A percentile compares a stretch with the other conserved stretches of the same genome.
Conservation (phyloP, 495 filamentous ascomycete genomes). For the Talaromyces thailandensis region DNA sequence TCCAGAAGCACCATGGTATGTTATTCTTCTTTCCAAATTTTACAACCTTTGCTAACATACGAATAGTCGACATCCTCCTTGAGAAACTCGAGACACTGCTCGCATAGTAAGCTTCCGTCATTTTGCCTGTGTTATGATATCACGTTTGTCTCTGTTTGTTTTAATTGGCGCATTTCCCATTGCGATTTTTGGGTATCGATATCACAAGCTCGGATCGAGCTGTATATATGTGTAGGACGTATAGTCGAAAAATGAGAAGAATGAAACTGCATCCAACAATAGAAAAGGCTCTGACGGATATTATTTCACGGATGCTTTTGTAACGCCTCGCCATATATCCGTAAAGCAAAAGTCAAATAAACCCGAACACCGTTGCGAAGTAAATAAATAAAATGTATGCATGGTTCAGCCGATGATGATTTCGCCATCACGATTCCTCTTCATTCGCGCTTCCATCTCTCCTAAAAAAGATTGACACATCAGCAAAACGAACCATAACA, state of each 20-base stretch:
- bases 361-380: background rate
- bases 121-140: slow-evolving; percentile 1
- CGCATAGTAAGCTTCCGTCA: slow-evolving; percentile 33
- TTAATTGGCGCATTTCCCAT: background rate
- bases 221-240: slow-evolving; percentile 5
- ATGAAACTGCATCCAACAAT: background rate
- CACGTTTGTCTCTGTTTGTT: background rate
- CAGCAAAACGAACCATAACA: background rate
- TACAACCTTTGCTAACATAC: slow-evolving; percentile 17
- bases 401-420: background rate
- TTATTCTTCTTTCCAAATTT: slow-evolving; percentile 9
- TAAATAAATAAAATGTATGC: background rate
- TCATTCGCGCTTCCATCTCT: slow-evolving; percentile 44
- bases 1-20: slow-evolving; percentile 86
- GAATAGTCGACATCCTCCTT: slow-evolving; percentile 51
- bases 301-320: background rate
- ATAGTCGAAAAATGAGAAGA: background rate
- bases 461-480: slow-evolving; percentile 12
- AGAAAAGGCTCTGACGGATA: too few relatives aligned
- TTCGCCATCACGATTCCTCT: slow-evolving; percentile 23
- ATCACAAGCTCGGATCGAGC: background rate
- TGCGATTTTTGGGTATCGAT: background rate
- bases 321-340: background rate
- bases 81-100: slow-evolving; percentile 71
- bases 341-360: background rate